Evolutionary conservation across 2,329 filamentous ascomycete species (phyloP), one percentile per base, ranked within the genome.

Genomic region (Alternaria tenuissima): DNA sequence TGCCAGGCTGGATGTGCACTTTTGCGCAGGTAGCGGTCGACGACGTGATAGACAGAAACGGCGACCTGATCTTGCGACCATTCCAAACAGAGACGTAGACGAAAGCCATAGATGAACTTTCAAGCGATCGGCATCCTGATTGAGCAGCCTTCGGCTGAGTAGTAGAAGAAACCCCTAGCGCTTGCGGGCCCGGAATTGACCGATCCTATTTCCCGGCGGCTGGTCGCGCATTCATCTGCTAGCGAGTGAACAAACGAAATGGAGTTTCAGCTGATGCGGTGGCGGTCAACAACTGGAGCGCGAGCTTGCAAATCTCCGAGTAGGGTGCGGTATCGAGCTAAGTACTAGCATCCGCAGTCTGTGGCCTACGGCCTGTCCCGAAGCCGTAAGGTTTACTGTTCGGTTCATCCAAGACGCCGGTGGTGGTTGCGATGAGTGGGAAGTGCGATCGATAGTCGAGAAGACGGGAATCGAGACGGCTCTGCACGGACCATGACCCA

Each of bases 101-200:
- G 34, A 39, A 49, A 49, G 46, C 46, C 30, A 49, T 26, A n/a
- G 32, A 49, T 12, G 14, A 36, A 52, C 42, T 43, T 28, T 20
- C 22, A 46, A 41, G 55, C 47, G 59, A 58, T 63, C 57, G 44
- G n/a, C 51, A 44, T 38, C 44, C 52, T 44, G 32, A 60, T 62
- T 22, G 11, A 60, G 49, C 47, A 38, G 51, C 32, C 30, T 28
- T 26, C 38, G 42, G 53, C 18, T 38, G 34, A 54, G 34, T 26
- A 48, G 53, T 48, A 28, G 32, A 46, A 39, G 51, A 20, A 47
- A n/a, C 28, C 32, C 38, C 43, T 55, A 55, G 53, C 32, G 42
- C n/a, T 32, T 39, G 43, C 12, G 26, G 43, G 26, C 16, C 26
- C 18, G n/a, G 20, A 26, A 55, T 24, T 41, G 28, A 49, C 24